Base-by-base conservation (phyloP, 495 filamentous ascomycete genomes). In the Terfezia boudieri region DNA sequence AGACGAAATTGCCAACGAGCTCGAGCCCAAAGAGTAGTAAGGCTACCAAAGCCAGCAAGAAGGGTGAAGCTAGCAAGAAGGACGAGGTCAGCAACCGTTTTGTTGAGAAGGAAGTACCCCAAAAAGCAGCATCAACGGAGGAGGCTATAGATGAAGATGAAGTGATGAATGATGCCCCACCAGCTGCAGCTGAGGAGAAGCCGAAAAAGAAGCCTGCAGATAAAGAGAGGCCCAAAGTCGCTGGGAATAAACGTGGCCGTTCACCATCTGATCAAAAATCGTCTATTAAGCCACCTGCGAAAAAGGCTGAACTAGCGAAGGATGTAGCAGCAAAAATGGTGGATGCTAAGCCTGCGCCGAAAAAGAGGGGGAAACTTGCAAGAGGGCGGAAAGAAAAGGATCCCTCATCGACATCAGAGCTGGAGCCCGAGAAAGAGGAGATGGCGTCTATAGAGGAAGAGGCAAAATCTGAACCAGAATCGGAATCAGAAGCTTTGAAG, bases 1-100 rank as follows among this genome's bases (percentile, higher is more conserved):
- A 93, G 67, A 79, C 84, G 2, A 90, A 78, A 46, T 53, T 59
- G 10, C 8, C 36, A 2, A 55, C 56, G 35, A 16, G 23, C 9
- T 32, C 26, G 26, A 32, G 26, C 26, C 4, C 26, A 32, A 32
- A 32, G 26, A 7, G 26, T 4, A 32, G 26, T 32, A 32, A 7
- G 26, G 26, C 26, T 7, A 26, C 22, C 38, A 23, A 51, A n/a
- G 48, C 14, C 11, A 8, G 51, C 14, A 36, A 4, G 14, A 20
- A 51, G 10, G 14, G 10, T 35, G 32, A 49, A 37, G 12, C 9
- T 20, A 22, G 4, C 14, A 9, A 12, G 16, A 53, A 80, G 82
- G 1, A 86, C 76, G 49, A 6, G 23, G 49, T 58, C 59, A 46
- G 22, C 51, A 57, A 54, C 50, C 49, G 61, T 57, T 20, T 16